A percentile compares a stretch with the other conserved stretches of the same genome.
phyloP scores from a whole-genome alignment of 2,329 filamentous ascomycete species.

The Paecilomyces sp. region DNA sequence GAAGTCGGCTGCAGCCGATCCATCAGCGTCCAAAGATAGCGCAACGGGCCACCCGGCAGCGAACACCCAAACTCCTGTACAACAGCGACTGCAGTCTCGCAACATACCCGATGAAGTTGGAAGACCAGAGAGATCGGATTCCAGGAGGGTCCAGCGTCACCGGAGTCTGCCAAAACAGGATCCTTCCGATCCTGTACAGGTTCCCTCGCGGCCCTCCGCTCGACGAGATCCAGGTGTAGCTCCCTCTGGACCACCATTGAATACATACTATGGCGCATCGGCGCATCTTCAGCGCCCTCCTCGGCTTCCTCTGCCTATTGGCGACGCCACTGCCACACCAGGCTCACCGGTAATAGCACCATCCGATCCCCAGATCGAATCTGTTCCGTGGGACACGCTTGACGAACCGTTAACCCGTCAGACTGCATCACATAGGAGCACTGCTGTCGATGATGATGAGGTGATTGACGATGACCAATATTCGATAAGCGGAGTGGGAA shows the following conservation, averaged over 20 bases:
- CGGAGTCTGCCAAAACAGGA: constrained; percentile 14
- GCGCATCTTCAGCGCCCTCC: constrained; percentile 56
- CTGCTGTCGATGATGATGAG: constrained; percentile 62
- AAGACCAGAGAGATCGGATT: constrained; percentile 4
- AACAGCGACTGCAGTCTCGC: constrained; percentile 36
- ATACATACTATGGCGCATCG: constrained; percentile 39
- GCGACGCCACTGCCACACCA: constrained; percentile 81
- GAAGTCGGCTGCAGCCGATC: constrained; percentile 36
- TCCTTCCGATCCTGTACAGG: constrained; percentile 32
- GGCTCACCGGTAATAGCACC: constrained; percentile 82
- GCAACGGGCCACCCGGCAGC: constrained; percentile 32
- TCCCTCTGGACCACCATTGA: constrained; percentile 40
- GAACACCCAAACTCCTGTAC: constrained; percentile 27
- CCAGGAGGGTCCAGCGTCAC: background rate
- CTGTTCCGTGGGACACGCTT: constrained; percentile 35
- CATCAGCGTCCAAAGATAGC: constrained; percentile 36
- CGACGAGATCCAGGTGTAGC: constrained; percentile 23
- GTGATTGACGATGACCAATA: constrained; percentile 65
- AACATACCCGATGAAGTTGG: constrained; percentile 25
- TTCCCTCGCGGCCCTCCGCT: constrained; percentile 23
- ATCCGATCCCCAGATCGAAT: constrained; percentile 49
- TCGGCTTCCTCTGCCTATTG: constrained; percentile 83
- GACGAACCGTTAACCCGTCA: constrained; percentile 50
- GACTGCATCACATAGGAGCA: constrained; percentile 48
- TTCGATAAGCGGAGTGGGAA: constrained; percentile 61